Evolutionary conservation across 768 basidiomycete species (phyloP), one percentile per base, ranked within the genome.

Genomic region (Pisolithus tinctorius): DNA sequence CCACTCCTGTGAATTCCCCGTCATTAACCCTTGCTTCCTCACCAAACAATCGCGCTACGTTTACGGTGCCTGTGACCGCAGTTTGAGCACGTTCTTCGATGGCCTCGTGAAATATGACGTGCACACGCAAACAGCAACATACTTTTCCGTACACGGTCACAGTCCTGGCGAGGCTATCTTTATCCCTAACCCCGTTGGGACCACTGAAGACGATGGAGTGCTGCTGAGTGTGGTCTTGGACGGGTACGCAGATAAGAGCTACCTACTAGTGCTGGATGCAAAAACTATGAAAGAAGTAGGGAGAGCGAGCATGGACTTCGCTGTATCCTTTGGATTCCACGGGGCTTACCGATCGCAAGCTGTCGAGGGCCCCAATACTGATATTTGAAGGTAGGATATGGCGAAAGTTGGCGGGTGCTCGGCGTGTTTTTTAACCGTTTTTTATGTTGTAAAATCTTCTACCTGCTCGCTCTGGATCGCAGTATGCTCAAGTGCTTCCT

Each of bases 131-230:
- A 50, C 37, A 20, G 49, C 62, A 10, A 62, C 49, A 6, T 55
- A 62, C 25, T 70, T 71, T 71, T 60, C 51, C 10, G 47, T 56
- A 1, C 47, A 60, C 7, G 65, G 63, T 25, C 63, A 68, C 40
- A 69, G 47, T 8, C 65, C 69, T 6, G 63, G 69, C n/a, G 71
- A 73, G 55, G 66, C 71, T 14, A 67, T 73, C 39, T 73, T 73
- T 29, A 65, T 25, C 7, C 47, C 61, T 1, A 42, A 65, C n/a
- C 69, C 71, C 0, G 43, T 62, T 16, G 60, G 58, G 14, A 55
- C 50, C 0, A 52, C 48, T 0, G 72, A 73, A 42, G 71, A 73
- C 45, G 69, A 66, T 10, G 71, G 72, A 0, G 69, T 70, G 1
- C 57, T 73, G 20, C 47, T 73, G 46, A 69, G 54, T n/a, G 65